Percentiles rank a stretch among this genome's conserved stretches.
Evolutionary conservation across 805 yeast species (phyloP).

Genomic region (Candida loeiensis): DNA sequence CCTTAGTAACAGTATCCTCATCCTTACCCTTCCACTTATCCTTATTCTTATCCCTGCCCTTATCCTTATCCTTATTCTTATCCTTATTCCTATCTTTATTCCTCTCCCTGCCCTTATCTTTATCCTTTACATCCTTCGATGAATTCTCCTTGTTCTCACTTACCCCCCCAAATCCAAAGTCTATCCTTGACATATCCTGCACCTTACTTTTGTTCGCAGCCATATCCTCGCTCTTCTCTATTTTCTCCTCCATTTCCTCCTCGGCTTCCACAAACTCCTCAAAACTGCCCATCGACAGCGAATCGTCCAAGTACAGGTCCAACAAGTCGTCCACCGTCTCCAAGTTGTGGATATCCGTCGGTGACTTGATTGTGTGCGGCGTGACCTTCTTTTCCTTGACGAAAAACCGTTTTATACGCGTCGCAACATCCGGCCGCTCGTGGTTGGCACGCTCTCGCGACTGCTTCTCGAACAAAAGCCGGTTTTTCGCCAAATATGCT

Average conservation of each 20-base stretch:
- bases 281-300: conserved; percentile 22
- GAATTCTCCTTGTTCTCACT: no score
- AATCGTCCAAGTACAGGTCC: conserved; percentile 40
- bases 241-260: conserved; percentile 1
- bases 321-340: conserved; percentile 41
- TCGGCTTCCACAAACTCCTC: conserved; percentile 11
- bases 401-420: conserved; percentile 26
- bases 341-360: conserved; percentile 14
- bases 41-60: no score
- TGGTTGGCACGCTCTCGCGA: not conserved
- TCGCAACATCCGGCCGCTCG: conserved; percentile 15
- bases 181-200: not conserved
- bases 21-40: no score
- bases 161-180: no score
- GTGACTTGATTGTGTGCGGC: conserved; percentile 6
- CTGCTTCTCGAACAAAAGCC: conserved; percentile 9
- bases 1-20: no score
- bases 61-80: no score
- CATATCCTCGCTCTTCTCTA: not conserved
- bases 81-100: no score
- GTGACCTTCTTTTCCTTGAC: conserved; percentile 13
- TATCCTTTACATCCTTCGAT: no score
- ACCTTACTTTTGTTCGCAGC: not conserved
- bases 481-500: conserved; percentile 15
- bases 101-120: no score